These are phyloP conservation scores for Kalanchoe fedtschenkoi DNA, from an alignment of 164 flowering plant species.

Conservation along the genomic window DNA sequence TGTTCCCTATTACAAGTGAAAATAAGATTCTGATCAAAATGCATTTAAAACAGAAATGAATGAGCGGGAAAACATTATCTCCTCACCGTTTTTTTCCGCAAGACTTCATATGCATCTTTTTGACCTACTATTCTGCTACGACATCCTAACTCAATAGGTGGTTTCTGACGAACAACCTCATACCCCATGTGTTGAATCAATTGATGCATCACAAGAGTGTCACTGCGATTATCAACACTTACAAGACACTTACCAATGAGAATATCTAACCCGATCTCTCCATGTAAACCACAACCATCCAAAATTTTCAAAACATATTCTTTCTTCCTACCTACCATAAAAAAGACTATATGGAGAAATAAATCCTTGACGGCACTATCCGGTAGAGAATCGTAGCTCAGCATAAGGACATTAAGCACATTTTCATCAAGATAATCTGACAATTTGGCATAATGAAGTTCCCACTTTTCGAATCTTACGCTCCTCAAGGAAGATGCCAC, in stretches of 20 bases:
- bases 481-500: neutral
- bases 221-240: neutral
- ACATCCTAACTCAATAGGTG: neutral
- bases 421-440: neutral
- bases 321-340: neutral
- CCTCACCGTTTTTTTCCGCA: neutral
- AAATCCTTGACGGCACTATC: neutral
- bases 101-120: neutral
- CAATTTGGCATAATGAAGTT: neutral
- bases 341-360: slow-evolving; percentile 4
- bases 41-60: neutral
- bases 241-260: neutral
- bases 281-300: neutral
- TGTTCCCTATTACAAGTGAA: neutral
- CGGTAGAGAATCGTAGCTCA: neutral
- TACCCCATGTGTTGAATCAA: slow-evolving; percentile 1
- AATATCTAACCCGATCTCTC: neutral
- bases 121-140: neutral
- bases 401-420: neutral
- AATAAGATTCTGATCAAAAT: neutral
- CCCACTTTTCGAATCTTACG: neutral
- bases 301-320: neutral
- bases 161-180: neutral
- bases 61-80: neutral
- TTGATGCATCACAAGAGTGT: neutral